Evolutionary conservation across 768 basidiomycete species (phyloP), one percentile per base, ranked within the genome.

Genomic region (Artomyces pyxidatus): DNA sequence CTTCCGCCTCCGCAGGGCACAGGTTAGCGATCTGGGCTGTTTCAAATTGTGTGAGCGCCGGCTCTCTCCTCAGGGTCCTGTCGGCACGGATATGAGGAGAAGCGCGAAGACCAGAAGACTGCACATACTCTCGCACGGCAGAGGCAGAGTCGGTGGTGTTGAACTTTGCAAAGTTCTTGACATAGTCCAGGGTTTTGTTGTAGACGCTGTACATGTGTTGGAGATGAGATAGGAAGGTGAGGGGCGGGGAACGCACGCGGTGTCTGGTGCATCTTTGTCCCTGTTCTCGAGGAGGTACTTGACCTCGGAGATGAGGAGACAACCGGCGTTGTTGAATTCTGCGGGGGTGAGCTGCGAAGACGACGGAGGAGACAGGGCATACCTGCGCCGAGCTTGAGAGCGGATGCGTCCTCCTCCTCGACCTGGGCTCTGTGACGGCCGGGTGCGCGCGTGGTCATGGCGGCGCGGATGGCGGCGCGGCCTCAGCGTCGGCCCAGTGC

Each of bases 271-370:
- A 59, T 88, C 85, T 65, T 90, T 87, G 67, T 89, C 83, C 57
- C 88, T 72, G 70, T 88, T 86, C 66, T 91, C 88, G 25, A 95
- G 71, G 42, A 95, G 70, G 63, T 92, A 88, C 61, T 90, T 90
- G 63, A 94, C 92, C 62, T 95, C 92, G 1, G 89, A 91, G 52
- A 94, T 91, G 58, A 92, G 76, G 61, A 95, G 65, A 65, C 88
- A 91, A 73, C 88, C 90, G 5, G 87, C 87, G 55, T 91, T 89
- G 70, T 89, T 89, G 70, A 94, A 94, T 62, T 90, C 91, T 90
- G 54, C 14, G 25, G 35, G 46, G 27, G 47, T 4, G 25, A 16
- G 16, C 46, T 25, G 9, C 45, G 42, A 28, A 48, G 10, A 42
- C 23, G 37, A 40, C 49, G 27, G 38, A 43, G 29, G 8, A 23